Percentiles rank a stretch among this genome's conserved stretches.
Evolutionary conservation across 2,329 filamentous ascomycete genomes (phyloP).

Genomic region (Sporothrix globosa): DNA sequence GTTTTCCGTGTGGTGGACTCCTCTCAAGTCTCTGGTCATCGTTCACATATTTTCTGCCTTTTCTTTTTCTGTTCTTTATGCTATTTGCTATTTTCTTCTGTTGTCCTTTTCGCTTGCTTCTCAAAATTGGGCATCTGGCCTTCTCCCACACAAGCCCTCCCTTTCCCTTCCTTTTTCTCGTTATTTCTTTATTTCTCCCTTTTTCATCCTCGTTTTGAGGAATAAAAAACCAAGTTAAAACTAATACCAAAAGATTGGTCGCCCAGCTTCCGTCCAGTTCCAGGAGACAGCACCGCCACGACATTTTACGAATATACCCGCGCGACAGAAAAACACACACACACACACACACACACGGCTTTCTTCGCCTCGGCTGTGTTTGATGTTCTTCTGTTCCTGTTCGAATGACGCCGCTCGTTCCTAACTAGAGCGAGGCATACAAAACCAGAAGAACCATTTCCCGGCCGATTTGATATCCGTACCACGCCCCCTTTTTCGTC

Average conservation of each 20-base stretch:
- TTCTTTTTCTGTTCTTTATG: background rate
- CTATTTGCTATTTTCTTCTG: background rate
- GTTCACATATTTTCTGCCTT: constrained; percentile 12
- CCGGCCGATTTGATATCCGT: background rate
- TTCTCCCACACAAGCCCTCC: constrained; percentile 13
- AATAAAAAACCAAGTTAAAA: background rate
- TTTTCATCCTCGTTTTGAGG: constrained; percentile 15
- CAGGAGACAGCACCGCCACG: constrained; percentile 13
- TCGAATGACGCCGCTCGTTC: constrained; percentile 19
- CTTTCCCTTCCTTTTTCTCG: background rate
- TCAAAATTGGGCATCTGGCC: constrained; percentile 3
- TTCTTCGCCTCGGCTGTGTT: constrained; percentile 20
- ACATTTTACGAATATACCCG: constrained; percentile 29
- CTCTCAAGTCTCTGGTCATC: background rate
- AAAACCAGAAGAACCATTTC: background rate
- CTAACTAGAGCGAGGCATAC: background rate
- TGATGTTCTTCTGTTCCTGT: constrained; percentile 28
- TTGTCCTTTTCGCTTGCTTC: constrained; percentile 10
- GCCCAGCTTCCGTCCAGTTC: background rate
- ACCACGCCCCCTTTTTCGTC: background rate
- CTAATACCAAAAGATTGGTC: background rate
- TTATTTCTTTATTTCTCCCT: constrained; percentile 5
- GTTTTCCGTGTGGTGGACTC: constrained; percentile 23
- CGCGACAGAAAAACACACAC: constrained; percentile 24
- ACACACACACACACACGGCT: background rate